Evolutionary conservation across 2,329 filamentous ascomycete genomes (phyloP), one percentile per base, ranked within the genome.

Genomic region (Chaetomiaceae sp.): DNA sequence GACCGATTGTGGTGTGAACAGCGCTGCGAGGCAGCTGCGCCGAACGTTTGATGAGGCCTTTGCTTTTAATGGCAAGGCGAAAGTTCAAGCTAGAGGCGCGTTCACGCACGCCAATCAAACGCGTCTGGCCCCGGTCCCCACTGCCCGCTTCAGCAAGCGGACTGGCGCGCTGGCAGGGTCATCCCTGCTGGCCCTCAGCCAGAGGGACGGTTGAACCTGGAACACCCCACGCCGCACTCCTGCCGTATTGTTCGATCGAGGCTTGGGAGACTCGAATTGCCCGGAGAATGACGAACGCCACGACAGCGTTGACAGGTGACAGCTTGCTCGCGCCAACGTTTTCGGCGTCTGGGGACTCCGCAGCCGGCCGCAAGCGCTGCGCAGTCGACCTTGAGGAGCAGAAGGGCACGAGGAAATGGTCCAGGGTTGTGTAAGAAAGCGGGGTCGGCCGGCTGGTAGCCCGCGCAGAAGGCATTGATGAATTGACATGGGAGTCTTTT

Each of bases 211-310:
- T n/a, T n/a, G n/a, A n/a, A n/a, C n/a, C n/a, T n/a, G n/a, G n/a
- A 29, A 29, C 47, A 53, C 48, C 53, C 53, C 53, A 49, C 53
- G 53, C 51, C 38, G 45, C 42, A 18, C 17, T 47, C 42, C 36
- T 29, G 42, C 46, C 27, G 20, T 41, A 33, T 38, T 29, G 50
- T 50, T 50, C 51, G 44, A 51, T 51, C 50, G 38, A 41, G 38
- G 47, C 33, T 47, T 41, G 33, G 27, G 45, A 40, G 12, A 17
- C 34, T 37, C 20, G 39, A 26, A 15, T 7, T n/a, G 36, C 24
- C 14, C 26, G 24, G 27, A 42, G 41, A 40, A 11, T 14, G 15
- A 15, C 39, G 20, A 38, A 38, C 39, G 45, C 45, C 36, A 48
- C 40, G 12, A 18, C n/a, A n/a, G n/a, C n/a, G n/a, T n/a, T n/a